Evolutionary conservation across 1,284 basidiomycete genomes (phyloP), one percentile per base, ranked within the genome.

Genomic region (Waitea zeae): DNA sequence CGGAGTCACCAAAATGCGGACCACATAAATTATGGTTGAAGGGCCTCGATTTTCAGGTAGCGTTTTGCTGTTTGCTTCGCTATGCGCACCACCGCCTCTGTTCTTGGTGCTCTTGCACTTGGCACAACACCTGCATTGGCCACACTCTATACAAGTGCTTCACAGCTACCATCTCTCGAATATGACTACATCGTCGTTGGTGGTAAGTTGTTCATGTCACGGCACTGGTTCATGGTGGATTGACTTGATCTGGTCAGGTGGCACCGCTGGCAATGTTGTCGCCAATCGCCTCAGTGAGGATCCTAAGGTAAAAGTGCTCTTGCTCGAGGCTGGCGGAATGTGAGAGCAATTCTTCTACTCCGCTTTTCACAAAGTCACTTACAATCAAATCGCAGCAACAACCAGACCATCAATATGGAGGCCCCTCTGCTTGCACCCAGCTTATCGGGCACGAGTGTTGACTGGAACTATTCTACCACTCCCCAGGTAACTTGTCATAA

Each of bases 391-490:
- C 30, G 33, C 34, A 54, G 51, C 33, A 48, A 51, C 38, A 40
- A 41, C 12, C 40, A 38, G 17, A 44, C 43, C 3, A 13, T 46
- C 1, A 36, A 27, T 4, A 39, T 48, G 6, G 41, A 46, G 27
- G 43, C 49, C 3, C 51, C 51, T 5, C 44, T 43, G 30, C 43
- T 51, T 46, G 41, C 24, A 29, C 35, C 11, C 27, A 33, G n/a
- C 20, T 44, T 12, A 34, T 46, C 44, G 3, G 37, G 39, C 35
- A 46, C 47, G 1, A 9, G 34, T 2, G 46, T 42, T 27, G 48
- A 51, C 34, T 58, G 53, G 52, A 56, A 56, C 39, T 56, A 50
- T 38, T 57, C 55, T 2, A 59, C 57, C 2, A 46, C 44, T 3
- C 43, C 53, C 3, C 58, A 60, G 40, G 11, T 43, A n/a, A n/a